Conservation (phyloP, 1,284 basidiomycete genomes). For the Amylostereum areolatum region DNA sequence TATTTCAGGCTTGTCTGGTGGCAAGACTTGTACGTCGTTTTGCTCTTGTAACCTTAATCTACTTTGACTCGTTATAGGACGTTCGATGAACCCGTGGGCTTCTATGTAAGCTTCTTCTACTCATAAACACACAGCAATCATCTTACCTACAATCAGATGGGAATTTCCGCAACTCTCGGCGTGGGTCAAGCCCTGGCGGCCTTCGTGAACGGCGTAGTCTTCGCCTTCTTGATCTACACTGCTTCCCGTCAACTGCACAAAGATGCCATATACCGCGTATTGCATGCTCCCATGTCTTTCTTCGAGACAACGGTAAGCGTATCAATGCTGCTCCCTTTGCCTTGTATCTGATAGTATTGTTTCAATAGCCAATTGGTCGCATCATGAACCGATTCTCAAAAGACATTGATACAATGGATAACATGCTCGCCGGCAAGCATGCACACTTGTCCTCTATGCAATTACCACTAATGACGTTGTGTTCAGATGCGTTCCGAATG, state of each 20-base stretch:
- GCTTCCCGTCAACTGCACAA: conserved; percentile 51
- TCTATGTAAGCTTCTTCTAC: conserved; percentile 43
- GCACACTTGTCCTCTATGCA: not conserved
- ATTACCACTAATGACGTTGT: not conserved
- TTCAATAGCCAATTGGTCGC: conserved; percentile 69
- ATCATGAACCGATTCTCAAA: conserved; percentile 84
- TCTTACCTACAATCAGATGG: conserved; percentile 43
- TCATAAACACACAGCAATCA: not conserved
- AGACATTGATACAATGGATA: conserved; percentile 88
- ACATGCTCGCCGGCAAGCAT: conserved; percentile 46
- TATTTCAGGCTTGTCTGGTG: conserved; percentile 59
- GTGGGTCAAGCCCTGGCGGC: conserved; percentile 41
- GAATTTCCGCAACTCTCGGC: conserved; percentile 56
- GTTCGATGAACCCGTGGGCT: conserved; percentile 46
- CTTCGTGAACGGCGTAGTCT: conserved; percentile 50
- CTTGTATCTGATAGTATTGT: conserved; percentile 3
- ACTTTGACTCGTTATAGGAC: conserved; percentile 23
- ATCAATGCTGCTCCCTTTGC: not conserved
- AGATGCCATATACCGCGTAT: conserved; percentile 54
- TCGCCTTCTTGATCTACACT: conserved; percentile 59
- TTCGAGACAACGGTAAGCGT: conserved; percentile 75
- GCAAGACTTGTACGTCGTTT: conserved; percentile 43
- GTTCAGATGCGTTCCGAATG: conserved; percentile 70
- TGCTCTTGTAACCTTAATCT: not conserved
- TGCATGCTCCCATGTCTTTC: conserved; percentile 80